phyloP scores from a whole-genome alignment of 805 yeast species.

The Candida schatavii region DNA sequence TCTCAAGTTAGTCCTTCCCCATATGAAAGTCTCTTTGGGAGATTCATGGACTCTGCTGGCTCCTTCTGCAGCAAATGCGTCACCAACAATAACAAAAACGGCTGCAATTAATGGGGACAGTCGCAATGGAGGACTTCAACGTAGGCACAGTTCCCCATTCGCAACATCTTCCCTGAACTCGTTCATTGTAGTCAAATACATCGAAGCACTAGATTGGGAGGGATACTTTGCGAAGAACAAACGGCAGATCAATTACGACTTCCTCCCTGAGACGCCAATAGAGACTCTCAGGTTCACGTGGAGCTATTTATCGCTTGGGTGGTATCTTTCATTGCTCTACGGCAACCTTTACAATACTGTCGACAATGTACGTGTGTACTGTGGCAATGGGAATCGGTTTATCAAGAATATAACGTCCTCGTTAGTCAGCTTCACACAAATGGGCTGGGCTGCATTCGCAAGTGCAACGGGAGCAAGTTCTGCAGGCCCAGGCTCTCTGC shows the following conservation, averaged over 20 bases:
- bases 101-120: not conserved
- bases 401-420: conserved; percentile 39
- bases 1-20: conserved; percentile 37
- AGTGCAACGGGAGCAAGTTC: conserved; percentile 16
- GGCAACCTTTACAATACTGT: conserved; percentile 45
- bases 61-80: conserved; percentile 9
- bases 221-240: conserved; percentile 17
- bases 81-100: conserved; percentile 2
- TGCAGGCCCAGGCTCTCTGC: conserved; percentile 16
- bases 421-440: conserved; percentile 16
- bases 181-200: conserved; percentile 34
- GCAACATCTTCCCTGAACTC: conserved; percentile 14
- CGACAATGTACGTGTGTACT: conserved; percentile 17
- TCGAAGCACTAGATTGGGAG: conserved; percentile 37
- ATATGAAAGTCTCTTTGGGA: conserved; percentile 25
- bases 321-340: conserved; percentile 73
- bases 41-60: conserved; percentile 25
- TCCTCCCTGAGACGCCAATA: conserved; percentile 40
- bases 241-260: conserved; percentile 39
- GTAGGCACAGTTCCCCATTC: not conserved
- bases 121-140: too few species aligned
- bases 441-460: not conserved
- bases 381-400: conserved; percentile 27
- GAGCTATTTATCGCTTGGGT: conserved; percentile 63
- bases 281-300: conserved; percentile 54